Base-by-base conservation (phyloP, 352 stramenopile species). In the Globisporangium uncinulatum region DNA sequence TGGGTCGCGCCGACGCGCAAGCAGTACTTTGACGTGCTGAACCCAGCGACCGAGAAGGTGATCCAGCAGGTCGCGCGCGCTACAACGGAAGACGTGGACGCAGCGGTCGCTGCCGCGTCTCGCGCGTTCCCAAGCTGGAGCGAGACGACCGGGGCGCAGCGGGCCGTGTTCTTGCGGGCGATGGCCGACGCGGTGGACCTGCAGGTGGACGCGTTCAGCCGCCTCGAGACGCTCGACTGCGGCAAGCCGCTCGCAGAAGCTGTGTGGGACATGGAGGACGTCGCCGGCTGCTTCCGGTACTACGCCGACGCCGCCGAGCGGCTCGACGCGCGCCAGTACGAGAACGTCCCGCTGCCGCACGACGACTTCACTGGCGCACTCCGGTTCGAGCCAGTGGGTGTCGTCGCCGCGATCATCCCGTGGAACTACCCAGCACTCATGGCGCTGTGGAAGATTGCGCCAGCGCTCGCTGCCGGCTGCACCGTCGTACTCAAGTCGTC, bases 401-500 rank as follows among this genome's bases (percentile, higher is more conserved):
- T 90, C 8, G 74, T 86, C 1, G 78, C 59, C 6, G 74, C 76
- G 34, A 87, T 90, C 56, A 84, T 85, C 46, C 80, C 80, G 51
- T 84, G 74, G 74, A 84, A 84, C 66, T 84, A 79, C 54, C 74
- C 74, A 44, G 64, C 73, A 60, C 65, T 87, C 17, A 87, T 89
- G 79, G 73, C 75, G 17, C 56, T 85, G 15, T 87, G 79, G 76
- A 89, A 89, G 64, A 63, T 94, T 17, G 87, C 88, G 6, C 87
- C 88, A 6, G 94, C 93, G 4, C 70, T 99, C 24, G 83, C 89
- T 11, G 90, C 89, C 1, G 97, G 97, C 14, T 99, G 95, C 73
- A 97, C 95, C 1, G 70, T 88, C 34, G 86, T 98, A 10, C 65
- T 98, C 36, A 99, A 99, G 71, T 94, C 96, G 14, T 78, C 89